These are phyloP conservation scores for Leccinum insolens DNA, from an alignment of 1,284 basidiomycete species.

Conservation along the genomic window DNA sequence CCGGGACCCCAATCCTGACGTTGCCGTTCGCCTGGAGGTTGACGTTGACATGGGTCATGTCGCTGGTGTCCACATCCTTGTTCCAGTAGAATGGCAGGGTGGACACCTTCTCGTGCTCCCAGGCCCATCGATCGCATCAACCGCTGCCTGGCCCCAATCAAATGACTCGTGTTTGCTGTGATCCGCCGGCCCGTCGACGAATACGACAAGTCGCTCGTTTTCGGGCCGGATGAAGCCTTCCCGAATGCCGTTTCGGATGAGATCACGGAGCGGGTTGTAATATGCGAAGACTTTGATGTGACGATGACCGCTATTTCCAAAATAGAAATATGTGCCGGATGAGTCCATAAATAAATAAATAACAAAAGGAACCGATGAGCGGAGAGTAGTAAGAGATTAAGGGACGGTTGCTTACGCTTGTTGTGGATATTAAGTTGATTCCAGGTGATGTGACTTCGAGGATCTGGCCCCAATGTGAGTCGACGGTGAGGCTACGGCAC, in stretches of 20 bases:
- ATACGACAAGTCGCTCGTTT: slow-evolving; percentile 63
- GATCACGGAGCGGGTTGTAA: slow-evolving; percentile 76
- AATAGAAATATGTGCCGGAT: not conserved
- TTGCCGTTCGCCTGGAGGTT: not conserved
- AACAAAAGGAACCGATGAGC: not conserved
- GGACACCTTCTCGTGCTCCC: slow-evolving; percentile 45
- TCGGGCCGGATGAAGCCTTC: slow-evolving; percentile 76
- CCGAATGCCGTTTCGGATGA: slow-evolving; percentile 67
- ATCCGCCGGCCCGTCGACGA: slow-evolving; percentile 73
- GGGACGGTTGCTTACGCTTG: slow-evolving; percentile 60
- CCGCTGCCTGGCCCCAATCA: slow-evolving; percentile 78
- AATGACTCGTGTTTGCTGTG: slow-evolving; percentile 56
- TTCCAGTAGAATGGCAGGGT: slow-evolving; percentile 45
- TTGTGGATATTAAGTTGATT: slow-evolving; percentile 87
- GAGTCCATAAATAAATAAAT: not conserved
- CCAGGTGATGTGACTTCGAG: slow-evolving; percentile 89
- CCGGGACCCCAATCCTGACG: not conserved
- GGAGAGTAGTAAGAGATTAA: slow-evolving; percentile 2
- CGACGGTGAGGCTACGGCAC: not conserved
- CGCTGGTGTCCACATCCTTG: slow-evolving; percentile 36
- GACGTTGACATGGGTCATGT: slow-evolving; percentile 28
- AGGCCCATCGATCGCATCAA: slow-evolving; percentile 65
- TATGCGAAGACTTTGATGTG: slow-evolving; percentile 77
- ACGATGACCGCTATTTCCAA: slow-evolving; percentile 62
- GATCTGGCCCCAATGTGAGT: slow-evolving; percentile 46